Evolutionary conservation across 208 protist species (phyloP), one percentile per base, ranked within the genome.

Genomic region (Acanthamoeba royreba): DNA sequence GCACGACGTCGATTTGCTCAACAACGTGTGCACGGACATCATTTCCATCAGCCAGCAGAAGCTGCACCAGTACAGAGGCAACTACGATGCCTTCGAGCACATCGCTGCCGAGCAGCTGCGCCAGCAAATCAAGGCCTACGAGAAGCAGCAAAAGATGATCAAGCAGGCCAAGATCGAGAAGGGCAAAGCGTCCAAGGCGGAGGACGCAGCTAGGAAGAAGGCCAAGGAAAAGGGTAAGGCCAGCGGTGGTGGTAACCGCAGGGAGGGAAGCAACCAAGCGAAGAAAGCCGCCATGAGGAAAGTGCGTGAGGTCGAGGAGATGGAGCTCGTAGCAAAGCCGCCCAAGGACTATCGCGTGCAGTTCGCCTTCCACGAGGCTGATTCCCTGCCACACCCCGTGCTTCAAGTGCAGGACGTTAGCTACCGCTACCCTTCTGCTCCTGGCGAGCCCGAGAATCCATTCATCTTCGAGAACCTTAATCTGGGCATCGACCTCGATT

Each of bases 1-100:
- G 40, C 99, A 99, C 95, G 5, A 4, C 5, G 17, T 33, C 31
- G 98, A 99, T 95, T 99, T 99, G 94, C 98, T 99, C 95, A 99
- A 99, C 97, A 97, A 97, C 72, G 98, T 99, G 35, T 99, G 98
- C 98, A 99, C 98, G 5, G 98, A 99, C 93, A 99, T 99, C 81
- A 98, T 99, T 74, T 98, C 98, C 85, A 98, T 99, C 95, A 31
- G 72, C 8, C 66, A 95, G 42, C 93, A 96, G 38, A 97, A 98
- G 93, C 97, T 99, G 22, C 93, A 87, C 25, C 98, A 98, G 95
- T 99, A 95, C 52, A 69, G 72, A 85, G 98, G 99, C 87, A 99
- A 99, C 96, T 99, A 99, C 96, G 98, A 99, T 86, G 96, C 98
- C 93, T 99, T 98, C 96, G 97, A 98, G 74, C 98, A 98, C 85